Base-by-base conservation (phyloP, 495 filamentous ascomycete genomes). In the Echria macrotheca region DNA sequence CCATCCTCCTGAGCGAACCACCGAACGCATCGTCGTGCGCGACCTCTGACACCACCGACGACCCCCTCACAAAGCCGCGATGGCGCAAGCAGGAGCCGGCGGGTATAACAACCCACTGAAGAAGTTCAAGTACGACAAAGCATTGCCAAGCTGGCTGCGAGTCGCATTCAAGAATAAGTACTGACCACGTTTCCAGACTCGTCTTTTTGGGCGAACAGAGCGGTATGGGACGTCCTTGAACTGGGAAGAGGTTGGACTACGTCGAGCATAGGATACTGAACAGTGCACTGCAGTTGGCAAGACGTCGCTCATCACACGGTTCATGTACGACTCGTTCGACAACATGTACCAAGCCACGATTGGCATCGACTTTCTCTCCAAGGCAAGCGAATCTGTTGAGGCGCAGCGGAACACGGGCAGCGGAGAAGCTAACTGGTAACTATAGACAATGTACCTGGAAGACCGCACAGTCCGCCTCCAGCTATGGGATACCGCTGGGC, bases 261-360 rank as follows among this genome's bases (percentile, higher is more conserved):
- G n/a, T n/a, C n/a, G n/a, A n/a, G n/a, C n/a, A n/a, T n/a, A n/a
- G 7, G 28, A 31, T 31, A 12, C 28, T 31, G 28, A 31, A 12
- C 15, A 38, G 28, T 21, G 29, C 10, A 26, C n/a, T 37, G 52
- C 68, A 96, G 93, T 98, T 49, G 93, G 93, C 55, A 98, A 98
- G 75, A 98, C 93, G 29, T 97, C 94, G 36, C 73, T 98, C 61
- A 98, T 98, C 66, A 98, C 93, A 46, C 85, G 93, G 49, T 98
- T 98, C 75, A 98, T 98, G 93, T 98, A 98, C 77, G 93, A 98
- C 71, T 96, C 93, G 26, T 98, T 98, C 79, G 94, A 98, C 76
- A 96, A 95, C 73, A 97, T 91, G 80, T 98, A 98, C 70, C 93
- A 98, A 71, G 93, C 93, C 36, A 98, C 93, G 45, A 98, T 98